Base-by-base conservation (phyloP, 2,329 filamentous ascomycete genomes). In the Exophiala alcalophila region DNA sequence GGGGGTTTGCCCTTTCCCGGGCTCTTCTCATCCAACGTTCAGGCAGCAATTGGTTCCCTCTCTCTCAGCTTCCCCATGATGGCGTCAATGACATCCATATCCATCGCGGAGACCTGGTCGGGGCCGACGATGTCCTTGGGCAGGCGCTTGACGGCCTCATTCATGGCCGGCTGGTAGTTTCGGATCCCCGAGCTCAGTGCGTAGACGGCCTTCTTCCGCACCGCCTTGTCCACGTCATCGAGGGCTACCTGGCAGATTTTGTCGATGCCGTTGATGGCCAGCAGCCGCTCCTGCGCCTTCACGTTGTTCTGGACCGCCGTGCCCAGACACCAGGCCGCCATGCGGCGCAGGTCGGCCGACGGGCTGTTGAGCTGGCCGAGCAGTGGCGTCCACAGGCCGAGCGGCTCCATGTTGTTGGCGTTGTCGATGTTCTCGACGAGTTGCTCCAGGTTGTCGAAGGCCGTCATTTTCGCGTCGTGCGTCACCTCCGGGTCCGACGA, bases 231-330 rank as follows among this genome's bases (percentile, higher is more conserved):
- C 52, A 82, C 70, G 45, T 80, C 80, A 29, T 77, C 72, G 23
- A 74, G 69, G 4, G 79, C 74, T 51, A 95, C 61, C 35, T 73
- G 71, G 6, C 88, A 80, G 15, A 98, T 74, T 21, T 67, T 75
- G 25, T 83, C 77, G 20, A 96, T 71, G 3, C 83, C 87, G 21
- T 84, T 85, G 20, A 76, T 57, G 5, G 71, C 69, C 11, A 81
- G 61, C 14, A 81, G 64, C 59, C 78, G 79, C 68, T 92, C 86
- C 69, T 98, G 92, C 36, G 80, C 82, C 62, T 83, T 84, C 56
- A 78, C 76, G 65, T 98, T 97, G 70, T 98, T 98, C 74, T 97
- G 90, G 47, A 98, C 92, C 7, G 92, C 91, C 4, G 90, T 96
- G 36, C 87, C 88, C 45, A 92, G 72, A 69, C 89, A 96, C 86